phyloP scores from a whole-genome alignment of 345 rosid species.

The Schrenkiella parvula region DNA sequence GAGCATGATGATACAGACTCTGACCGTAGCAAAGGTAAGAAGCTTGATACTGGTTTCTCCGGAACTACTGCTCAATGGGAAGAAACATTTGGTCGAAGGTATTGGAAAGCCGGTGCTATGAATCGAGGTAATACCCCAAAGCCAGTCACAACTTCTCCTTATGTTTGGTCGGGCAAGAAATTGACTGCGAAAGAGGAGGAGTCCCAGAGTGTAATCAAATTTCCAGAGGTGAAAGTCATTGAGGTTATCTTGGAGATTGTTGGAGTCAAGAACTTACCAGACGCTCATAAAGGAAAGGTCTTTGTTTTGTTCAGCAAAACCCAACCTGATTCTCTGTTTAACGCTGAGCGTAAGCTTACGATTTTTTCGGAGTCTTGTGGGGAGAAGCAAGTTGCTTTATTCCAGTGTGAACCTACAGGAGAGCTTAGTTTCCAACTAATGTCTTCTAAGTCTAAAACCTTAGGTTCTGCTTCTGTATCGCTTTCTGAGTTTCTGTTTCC shows the following conservation, averaged over 20 bases:
- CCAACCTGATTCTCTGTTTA: constrained; percentile 59
- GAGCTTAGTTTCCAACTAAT: constrained; percentile 70
- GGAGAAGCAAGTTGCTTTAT: constrained; percentile 62
- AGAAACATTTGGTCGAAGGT: constrained; percentile 73
- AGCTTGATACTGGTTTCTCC: constrained; percentile 80
- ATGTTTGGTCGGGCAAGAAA: constrained; percentile 35
- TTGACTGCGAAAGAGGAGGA: constrained; percentile 34
- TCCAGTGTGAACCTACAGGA: constrained; percentile 79
- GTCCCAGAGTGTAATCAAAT: constrained; percentile 38
- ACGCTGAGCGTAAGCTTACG: constrained; percentile 51
- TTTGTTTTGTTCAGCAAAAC: constrained; percentile 64
- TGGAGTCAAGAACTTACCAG: constrained; percentile 64
- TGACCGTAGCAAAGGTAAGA: constrained; percentile 87
- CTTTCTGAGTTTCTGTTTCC: constrained; percentile 60
- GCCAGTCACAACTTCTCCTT: constrained; percentile 51
- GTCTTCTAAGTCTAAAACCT: constrained; percentile 45
- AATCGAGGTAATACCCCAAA: constrained; percentile 69
- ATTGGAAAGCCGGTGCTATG: constrained; percentile 96
- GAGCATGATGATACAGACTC: constrained; percentile 93
- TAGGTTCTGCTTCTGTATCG: constrained; percentile 61
- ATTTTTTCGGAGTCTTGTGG: constrained; percentile 51
- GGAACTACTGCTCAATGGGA: constrained; percentile 90
- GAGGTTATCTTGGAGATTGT: constrained; percentile 72
- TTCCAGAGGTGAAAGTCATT: constrained; percentile 47
- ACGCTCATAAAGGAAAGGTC: constrained; percentile 54